phyloP scores from a whole-genome alignment of 192 early-diverging fungal genomes.

The Phlyctochytrium arcticum region DNA sequence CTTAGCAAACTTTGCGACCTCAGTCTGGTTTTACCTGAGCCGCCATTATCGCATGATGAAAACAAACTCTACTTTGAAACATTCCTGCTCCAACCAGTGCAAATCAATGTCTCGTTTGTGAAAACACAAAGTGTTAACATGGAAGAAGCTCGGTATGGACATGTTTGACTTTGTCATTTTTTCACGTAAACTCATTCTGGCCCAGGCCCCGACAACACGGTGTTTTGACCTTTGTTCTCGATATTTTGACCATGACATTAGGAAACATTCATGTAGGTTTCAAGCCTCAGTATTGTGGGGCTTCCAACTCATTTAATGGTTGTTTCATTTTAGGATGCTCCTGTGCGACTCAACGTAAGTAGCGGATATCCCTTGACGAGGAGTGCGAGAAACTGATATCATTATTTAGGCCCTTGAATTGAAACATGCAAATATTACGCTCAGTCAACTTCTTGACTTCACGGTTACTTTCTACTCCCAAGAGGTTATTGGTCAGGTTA shows the following conservation, averaged over 20 bases:
- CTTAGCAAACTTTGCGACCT: slow-evolving; percentile 30
- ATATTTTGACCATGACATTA: slow-evolving; percentile 92
- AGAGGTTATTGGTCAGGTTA: slow-evolving; percentile 79
- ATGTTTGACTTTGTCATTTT: not conserved
- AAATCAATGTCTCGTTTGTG: slow-evolving; percentile 94
- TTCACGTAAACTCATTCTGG: slow-evolving; percentile 20
- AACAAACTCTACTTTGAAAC: slow-evolving; percentile 89
- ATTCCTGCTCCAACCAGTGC: slow-evolving; percentile 89
- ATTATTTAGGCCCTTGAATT: slow-evolving; percentile 59
- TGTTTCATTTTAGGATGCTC: slow-evolving; percentile 62
- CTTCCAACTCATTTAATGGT: not conserved
- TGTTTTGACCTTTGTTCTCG: slow-evolving; percentile 43
- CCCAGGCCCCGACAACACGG: slow-evolving; percentile 32
- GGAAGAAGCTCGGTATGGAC: slow-evolving; percentile 50
- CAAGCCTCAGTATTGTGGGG: not conserved
- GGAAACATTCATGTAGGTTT: slow-evolving; percentile 87
- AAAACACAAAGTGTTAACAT: slow-evolving; percentile 66
- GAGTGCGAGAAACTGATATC: not conserved
- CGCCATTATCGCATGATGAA: slow-evolving; percentile 60
- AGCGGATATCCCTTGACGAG: not conserved
- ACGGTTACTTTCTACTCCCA: slow-evolving; percentile 85
- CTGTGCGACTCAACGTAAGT: slow-evolving; percentile 75
- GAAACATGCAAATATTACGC: slow-evolving; percentile 82
- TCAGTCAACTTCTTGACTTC: slow-evolving; percentile 67
- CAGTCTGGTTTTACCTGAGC: slow-evolving; percentile 66